Conservation (phyloP, 208 protist genomes). For the Wallacemonas collosoma region DNA sequence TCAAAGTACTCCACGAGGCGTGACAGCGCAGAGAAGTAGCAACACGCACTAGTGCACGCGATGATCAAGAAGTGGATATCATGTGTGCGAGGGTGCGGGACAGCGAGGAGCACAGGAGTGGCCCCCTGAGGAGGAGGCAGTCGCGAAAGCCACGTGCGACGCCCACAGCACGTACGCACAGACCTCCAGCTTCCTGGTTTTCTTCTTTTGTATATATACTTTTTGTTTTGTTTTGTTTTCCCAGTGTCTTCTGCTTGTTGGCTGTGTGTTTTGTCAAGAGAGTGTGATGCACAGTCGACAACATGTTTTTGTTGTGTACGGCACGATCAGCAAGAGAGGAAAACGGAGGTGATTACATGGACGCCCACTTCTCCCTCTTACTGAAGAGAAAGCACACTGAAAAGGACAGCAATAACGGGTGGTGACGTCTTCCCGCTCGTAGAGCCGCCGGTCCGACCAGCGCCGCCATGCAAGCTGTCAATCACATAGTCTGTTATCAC, state of each 20-base stretch:
- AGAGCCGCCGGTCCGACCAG: not conserved
- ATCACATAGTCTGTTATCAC: constrained; percentile 1
- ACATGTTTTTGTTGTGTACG: not conserved
- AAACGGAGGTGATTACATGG: not conserved
- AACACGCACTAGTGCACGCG: not conserved
- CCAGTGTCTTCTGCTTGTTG: not conserved
- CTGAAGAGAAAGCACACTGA: constrained; percentile 16
- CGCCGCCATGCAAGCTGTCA: not conserved
- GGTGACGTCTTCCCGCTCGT: not conserved
- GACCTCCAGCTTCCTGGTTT: too few relatives aligned
- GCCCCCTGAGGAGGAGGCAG: too few relatives aligned
- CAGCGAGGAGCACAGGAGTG: not conserved
- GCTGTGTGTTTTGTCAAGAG: not conserved
- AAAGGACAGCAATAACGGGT: constrained; percentile 10
- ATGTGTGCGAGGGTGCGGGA: not conserved
- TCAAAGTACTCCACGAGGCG: not conserved
- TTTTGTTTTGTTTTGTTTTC: not conserved
- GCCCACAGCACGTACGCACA: too few relatives aligned
- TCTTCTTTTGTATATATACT: not conserved
- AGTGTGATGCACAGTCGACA: not conserved
- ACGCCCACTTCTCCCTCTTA: not conserved
- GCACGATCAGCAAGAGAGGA: not conserved
- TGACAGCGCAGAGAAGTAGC: not conserved
- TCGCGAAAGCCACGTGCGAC: too few relatives aligned
- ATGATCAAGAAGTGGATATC: not conserved